Percentiles rank a stretch among this genome's conserved stretches.
phyloP scores from a whole-genome alignment of 2,329 filamentous ascomycete species.

The Microcera coccophila region DNA sequence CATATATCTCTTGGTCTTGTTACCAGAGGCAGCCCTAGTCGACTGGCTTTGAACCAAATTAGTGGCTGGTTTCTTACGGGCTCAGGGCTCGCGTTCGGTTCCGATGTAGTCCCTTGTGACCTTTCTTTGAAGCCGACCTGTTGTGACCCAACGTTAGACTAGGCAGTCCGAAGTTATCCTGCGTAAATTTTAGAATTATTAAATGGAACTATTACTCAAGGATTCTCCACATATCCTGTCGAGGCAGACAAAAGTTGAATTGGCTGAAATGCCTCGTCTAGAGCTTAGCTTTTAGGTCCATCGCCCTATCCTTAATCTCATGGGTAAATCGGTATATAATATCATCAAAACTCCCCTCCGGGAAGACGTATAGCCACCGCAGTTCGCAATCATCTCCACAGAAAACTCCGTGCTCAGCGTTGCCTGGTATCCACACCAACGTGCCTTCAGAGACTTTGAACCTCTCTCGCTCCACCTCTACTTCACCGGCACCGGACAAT shows the following conservation, averaged over 20 bases:
- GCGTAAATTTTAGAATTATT: too few species aligned
- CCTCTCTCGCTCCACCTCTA: constrained; percentile 18
- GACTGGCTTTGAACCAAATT: constrained; percentile 1
- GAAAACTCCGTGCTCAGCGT: constrained; percentile 24
- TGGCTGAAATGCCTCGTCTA: constrained; percentile 3
- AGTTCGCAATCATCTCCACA: constrained; percentile 11
- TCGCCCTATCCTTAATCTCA: constrained; percentile 5
- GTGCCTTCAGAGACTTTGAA: constrained; percentile 13
- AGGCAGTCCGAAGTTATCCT: too few species aligned
- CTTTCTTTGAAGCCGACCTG: constrained; percentile 1
- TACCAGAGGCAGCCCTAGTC: constrained; percentile 9
- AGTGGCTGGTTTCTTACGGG: constrained; percentile 5
- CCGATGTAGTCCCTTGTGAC: not conserved
- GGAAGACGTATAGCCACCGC: constrained; percentile 23
- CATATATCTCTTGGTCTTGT: constrained; percentile 2
- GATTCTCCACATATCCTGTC: too few species aligned
- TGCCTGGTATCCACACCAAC: constrained; percentile 22
- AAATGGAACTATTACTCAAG: too few species aligned
- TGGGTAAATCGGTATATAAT: constrained; percentile 21
- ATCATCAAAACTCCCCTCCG: constrained; percentile 21
- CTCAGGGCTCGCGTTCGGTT: not conserved
- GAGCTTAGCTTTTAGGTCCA: constrained; percentile 7
- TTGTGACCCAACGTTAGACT: too few species aligned
- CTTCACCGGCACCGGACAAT: constrained; percentile 17
- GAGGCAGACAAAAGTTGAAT: too few species aligned